Evolutionary conservation across 2,329 filamentous ascomycete genomes (phyloP), one percentile per base, ranked within the genome.

Genomic region (Pseudogymnoascus sp.): DNA sequence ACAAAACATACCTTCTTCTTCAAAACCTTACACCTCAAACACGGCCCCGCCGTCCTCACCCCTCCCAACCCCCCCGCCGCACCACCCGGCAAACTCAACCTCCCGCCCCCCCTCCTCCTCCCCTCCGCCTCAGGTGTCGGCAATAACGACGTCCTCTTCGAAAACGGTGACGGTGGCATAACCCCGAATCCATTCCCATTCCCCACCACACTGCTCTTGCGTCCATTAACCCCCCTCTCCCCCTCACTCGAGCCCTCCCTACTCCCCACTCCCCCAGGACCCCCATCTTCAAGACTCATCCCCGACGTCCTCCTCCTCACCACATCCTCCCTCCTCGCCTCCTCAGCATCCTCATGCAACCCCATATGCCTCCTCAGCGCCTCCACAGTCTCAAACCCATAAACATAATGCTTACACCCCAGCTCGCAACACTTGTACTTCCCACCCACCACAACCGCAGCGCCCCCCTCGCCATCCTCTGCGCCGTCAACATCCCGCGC

Each of bases 11-110:
- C 43, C 43, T 37, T 60, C 54, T 60, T 60, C 54, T 60, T 60
- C 54, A 60, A 60, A 4, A 60, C 54, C 54, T 60, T 60, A 23
- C 54, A 60, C 19, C 54, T 60, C 54, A 60, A 60, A 16, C 54
- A 60, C 4, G 54, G 54, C 10, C 54, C 54, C n/a, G 25, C 21
- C 3, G 13, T 48, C 21, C 43, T 48, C 11, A 48, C 43, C 5
- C 21, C 43, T 2, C 21, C 21, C 11, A 25, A 5, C 21, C 43
- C 43, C 21, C 16, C 19, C 11, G 5, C 11, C n/a, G n/a, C n/a
- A n/a, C 43, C 2, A 19, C 43, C 43, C 2, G 43, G 43, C 6
- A 48, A 48, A 13, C 43, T 48, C 43, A 48, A 48, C 21, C 43
- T 48, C 10, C 43, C 43, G 0, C 43, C 41, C 4, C 43, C 43